phyloP scores from a whole-genome alignment of 2,329 filamentous ascomycete species.

The Fusarium subglutinans region DNA sequence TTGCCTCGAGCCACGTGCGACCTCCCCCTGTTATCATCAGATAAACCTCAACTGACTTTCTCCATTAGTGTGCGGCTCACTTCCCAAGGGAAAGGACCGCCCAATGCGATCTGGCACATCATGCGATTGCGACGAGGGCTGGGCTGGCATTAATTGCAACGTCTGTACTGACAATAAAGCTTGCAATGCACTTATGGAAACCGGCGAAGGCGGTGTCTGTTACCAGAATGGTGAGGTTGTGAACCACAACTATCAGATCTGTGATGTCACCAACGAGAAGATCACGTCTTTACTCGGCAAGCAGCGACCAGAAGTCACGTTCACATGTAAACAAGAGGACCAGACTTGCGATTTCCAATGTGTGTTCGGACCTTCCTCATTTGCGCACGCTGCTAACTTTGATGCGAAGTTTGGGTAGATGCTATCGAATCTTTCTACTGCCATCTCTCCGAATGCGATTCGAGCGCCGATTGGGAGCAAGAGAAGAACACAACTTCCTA shows the following conservation, averaged over 20 bases:
- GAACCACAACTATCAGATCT: slow-evolving; percentile 96
- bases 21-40: neutral
- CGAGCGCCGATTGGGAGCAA: slow-evolving; percentile 73
- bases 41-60: slow-evolving; percentile 12
- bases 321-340: slow-evolving; percentile 81
- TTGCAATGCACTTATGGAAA: slow-evolving; percentile 88
- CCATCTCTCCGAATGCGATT: slow-evolving; percentile 82
- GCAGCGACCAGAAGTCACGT: slow-evolving; percentile 91
- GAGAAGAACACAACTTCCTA: slow-evolving; percentile 85
- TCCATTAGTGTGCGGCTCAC: slow-evolving; percentile 78
- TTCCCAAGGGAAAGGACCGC: slow-evolving; percentile 82
- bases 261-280: slow-evolving; percentile 95
- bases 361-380: slow-evolving; percentile 52
- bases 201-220: slow-evolving; percentile 83
- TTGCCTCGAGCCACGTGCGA: slow-evolving; percentile 80
- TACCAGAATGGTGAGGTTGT: slow-evolving; percentile 91
- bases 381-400: slow-evolving; percentile 6
- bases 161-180: slow-evolving; percentile 86
- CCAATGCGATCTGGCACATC: slow-evolving; percentile 74
- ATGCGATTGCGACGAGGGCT: slow-evolving; percentile 92
- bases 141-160: slow-evolving; percentile 98
- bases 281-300: slow-evolving; percentile 88
- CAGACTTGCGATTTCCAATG: slow-evolving; percentile 94
- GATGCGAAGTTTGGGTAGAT: slow-evolving; percentile 86
- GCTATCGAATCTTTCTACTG: slow-evolving; percentile 96